Evolutionary conservation across 345 rosid species (phyloP).

Genomic region (Rhodomyrtus tomentosa): DNA sequence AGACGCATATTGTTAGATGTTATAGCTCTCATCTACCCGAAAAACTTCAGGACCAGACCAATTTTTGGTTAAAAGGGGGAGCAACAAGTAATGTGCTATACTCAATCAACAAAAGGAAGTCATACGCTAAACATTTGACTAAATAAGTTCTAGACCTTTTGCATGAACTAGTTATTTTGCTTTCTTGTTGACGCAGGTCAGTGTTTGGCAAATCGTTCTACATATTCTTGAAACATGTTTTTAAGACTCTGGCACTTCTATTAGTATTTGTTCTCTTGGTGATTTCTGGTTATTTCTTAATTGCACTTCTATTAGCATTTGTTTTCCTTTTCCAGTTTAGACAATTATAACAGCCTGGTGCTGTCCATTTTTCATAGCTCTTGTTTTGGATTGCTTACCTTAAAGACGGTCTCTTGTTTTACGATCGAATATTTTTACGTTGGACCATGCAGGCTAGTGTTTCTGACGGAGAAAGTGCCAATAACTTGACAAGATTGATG

Average conservation of each 20-base stretch:
- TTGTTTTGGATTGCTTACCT: neutral
- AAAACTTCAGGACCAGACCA: neutral
- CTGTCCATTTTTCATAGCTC: neutral
- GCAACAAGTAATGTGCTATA: neutral
- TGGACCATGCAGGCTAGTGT: conserved; percentile 68
- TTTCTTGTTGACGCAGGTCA: neutral
- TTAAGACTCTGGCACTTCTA: neutral
- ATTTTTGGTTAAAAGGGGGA: neutral
- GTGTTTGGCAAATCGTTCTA: neutral
- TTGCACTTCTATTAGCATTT: neutral
- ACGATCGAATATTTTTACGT: conserved; percentile 1
- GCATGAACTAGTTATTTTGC: neutral
- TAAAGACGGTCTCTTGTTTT: neutral
- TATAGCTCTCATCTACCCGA: neutral
- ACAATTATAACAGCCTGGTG: neutral
- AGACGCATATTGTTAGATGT: neutral
- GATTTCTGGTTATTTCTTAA: neutral
- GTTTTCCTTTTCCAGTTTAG: neutral
- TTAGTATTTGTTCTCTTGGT: neutral
- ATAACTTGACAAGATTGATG: conserved; percentile 61
- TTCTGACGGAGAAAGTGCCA: conserved; percentile 73
- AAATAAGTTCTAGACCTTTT: neutral
- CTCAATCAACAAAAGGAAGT: neutral
- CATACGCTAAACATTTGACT: neutral
- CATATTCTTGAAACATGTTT: neutral